Conservation (phyloP, 805 yeast species). For the Ogataea populi-albae region DNA sequence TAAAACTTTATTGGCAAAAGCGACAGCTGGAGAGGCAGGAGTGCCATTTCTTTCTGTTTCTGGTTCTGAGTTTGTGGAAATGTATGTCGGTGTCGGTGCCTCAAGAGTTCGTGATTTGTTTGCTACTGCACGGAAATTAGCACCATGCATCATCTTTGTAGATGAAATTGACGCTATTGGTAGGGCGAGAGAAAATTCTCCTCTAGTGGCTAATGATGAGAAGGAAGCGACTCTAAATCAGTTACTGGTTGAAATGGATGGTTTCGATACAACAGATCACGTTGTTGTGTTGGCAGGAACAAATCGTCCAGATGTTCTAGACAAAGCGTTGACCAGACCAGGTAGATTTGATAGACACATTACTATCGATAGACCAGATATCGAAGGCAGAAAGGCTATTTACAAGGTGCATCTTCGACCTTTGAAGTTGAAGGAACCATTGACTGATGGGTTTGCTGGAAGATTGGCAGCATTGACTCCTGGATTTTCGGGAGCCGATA, state of each 20-base stretch:
- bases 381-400: slow-evolving; percentile 92
- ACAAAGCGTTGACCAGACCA: slow-evolving; percentile 90
- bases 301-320: slow-evolving; percentile 90
- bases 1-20: slow-evolving; percentile 93
- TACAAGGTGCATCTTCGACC: slow-evolving; percentile 81
- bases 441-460: slow-evolving; percentile 65
- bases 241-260: slow-evolving; percentile 97
- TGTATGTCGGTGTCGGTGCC: slow-evolving; percentile 99
- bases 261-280: slow-evolving; percentile 86
- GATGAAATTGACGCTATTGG: slow-evolving; percentile 99
- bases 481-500: slow-evolving; percentile 98
- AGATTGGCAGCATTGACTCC: slow-evolving; percentile 94
- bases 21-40: slow-evolving; percentile 99
- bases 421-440: slow-evolving; percentile 52
- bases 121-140: slow-evolving; percentile 85
- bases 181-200: slow-evolving; percentile 61
- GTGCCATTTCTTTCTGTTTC: slow-evolving; percentile 95
- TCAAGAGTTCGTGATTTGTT: slow-evolving; percentile 95
- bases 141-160: slow-evolving; percentile 94
- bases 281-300: slow-evolving; percentile 98
- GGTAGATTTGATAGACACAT: slow-evolving; percentile 97
- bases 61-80: slow-evolving; percentile 96
- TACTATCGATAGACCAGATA: slow-evolving; percentile 86
- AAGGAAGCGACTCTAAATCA: slow-evolving; percentile 96
- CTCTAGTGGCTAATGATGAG: slow-evolving; percentile 93